These are phyloP conservation scores for Nannizziopsis arthrosporioides DNA, from an alignment of 2,329 filamentous ascomycete species.

Conservation along the genomic window DNA sequence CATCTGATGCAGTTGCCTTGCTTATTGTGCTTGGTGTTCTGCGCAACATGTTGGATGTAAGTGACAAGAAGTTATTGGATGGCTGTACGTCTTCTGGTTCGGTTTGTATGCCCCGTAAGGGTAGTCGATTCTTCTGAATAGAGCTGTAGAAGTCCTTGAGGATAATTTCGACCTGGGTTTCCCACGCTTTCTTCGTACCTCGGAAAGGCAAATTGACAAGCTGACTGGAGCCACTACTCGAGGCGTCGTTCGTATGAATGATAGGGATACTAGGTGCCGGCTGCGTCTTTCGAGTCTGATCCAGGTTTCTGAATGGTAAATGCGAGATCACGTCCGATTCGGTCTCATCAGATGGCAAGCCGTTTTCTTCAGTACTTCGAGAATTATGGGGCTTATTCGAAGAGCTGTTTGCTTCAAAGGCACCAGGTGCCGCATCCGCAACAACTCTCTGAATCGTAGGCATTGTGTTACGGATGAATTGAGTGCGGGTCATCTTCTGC, in stretches of 20 bases:
- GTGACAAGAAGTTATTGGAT: conserved; percentile 57
- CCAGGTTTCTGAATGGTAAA: conserved; percentile 16
- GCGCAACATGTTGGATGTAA: conserved; percentile 56
- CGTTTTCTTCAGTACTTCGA: conserved; percentile 1
- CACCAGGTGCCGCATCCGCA: conserved; percentile 57
- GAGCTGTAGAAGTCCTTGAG: conserved; percentile 85
- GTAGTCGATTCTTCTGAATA: conserved; percentile 76
- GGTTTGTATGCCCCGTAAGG: conserved; percentile 54
- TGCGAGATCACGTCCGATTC: not conserved
- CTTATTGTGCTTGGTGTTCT: conserved; percentile 83
- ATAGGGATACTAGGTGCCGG: conserved; percentile 20
- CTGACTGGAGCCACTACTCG: conserved; percentile 50
- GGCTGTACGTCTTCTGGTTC: conserved; percentile 28
- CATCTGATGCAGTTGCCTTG: conserved; percentile 71
- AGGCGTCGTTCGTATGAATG: conserved; percentile 26
- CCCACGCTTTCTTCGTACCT: conserved; percentile 69
- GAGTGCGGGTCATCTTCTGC: conserved; percentile 85
- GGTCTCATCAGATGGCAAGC: not conserved
- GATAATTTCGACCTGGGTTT: conserved; percentile 77
- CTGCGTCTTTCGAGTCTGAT: conserved; percentile 20
- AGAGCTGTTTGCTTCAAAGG: conserved; percentile 44
- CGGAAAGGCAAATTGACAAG: conserved; percentile 67
- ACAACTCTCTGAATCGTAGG: conserved; percentile 71
- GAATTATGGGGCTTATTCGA: conserved; percentile 3
- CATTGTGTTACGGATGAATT: conserved; percentile 95